A percentile compares a stretch with the other conserved stretches of the same genome.
phyloP scores from a whole-genome alignment of 2,329 filamentous ascomycete genomes.

The Ustilaginoidea virens region DNA sequence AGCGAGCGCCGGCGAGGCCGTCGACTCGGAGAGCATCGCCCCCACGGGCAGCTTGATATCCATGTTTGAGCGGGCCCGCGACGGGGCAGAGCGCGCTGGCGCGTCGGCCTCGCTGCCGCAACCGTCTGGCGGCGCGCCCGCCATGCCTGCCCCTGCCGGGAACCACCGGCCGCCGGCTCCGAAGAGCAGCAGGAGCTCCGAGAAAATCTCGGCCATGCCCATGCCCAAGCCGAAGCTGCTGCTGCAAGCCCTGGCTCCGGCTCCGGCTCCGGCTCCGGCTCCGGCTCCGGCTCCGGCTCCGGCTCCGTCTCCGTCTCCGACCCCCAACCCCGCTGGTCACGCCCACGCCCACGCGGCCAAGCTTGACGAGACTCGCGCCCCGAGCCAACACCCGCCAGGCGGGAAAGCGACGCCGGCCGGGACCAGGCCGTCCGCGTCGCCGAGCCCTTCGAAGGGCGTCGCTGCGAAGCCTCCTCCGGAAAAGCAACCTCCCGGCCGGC shows the following conservation, averaged over 20 bases:
- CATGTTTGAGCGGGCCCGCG: constrained; percentile 45
- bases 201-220: constrained; percentile 4
- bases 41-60: constrained; percentile 50
- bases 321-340: no score
- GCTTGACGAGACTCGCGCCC: no score
- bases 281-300: background rate
- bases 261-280: background rate
- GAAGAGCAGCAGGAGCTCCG: constrained; percentile 5
- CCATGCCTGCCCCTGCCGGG: background rate
- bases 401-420: no score
- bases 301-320: constrained; percentile 1
- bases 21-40: constrained; percentile 40
- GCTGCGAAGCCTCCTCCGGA: constrained; percentile 1
- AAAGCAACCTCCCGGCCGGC: constrained; percentile 8
- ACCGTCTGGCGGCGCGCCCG: background rate
- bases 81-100: constrained; percentile 12
- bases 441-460: no score
- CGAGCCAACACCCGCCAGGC: no score
- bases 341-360: no score
- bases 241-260: constrained; percentile 7
- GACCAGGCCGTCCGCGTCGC: no score
- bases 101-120: no score
- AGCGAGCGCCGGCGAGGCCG: constrained; percentile 22
- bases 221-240: constrained; percentile 8
- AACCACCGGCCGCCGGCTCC: constrained; percentile 3